Percentiles rank a stretch among this genome's conserved stretches.
phyloP scores from a whole-genome alignment of 1,284 basidiomycete species.

The Mycena sp. region DNA sequence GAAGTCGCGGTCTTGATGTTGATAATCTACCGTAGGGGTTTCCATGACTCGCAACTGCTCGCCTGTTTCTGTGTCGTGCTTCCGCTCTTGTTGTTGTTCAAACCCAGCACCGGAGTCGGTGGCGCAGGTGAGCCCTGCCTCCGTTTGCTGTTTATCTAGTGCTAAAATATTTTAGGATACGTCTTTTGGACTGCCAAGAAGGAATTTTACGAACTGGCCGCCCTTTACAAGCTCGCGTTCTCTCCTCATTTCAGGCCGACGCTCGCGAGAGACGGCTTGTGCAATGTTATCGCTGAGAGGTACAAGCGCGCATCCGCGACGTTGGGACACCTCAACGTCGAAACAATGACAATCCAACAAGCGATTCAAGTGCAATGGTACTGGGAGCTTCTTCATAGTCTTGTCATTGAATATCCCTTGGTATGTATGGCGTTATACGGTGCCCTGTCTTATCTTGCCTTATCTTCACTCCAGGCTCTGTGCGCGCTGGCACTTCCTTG shows the following conservation, averaged over 20 bases:
- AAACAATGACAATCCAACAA: slow-evolving; percentile 41
- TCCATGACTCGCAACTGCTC: slow-evolving; percentile 40
- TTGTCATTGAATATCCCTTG: slow-evolving; percentile 34
- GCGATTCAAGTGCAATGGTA: slow-evolving; percentile 42
- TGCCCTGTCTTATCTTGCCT: no score
- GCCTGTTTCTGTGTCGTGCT: slow-evolving; percentile 37
- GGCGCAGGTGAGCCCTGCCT: slow-evolving; percentile 41
- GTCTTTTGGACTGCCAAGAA: slow-evolving; percentile 51
- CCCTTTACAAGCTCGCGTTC: slow-evolving; percentile 50
- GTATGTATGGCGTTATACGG: no score
- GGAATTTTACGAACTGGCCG: slow-evolving; percentile 47
- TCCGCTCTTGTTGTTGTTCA: slow-evolving; percentile 38
- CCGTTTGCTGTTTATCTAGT: not conserved
- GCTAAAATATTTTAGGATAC: slow-evolving; percentile 44
- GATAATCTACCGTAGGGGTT: slow-evolving; percentile 35
- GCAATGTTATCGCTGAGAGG: slow-evolving; percentile 37
- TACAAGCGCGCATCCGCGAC: slow-evolving; percentile 43
- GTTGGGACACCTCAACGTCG: slow-evolving; percentile 43
- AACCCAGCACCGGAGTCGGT: slow-evolving; percentile 44
- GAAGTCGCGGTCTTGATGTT: slow-evolving; percentile 41
- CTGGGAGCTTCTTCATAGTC: slow-evolving; percentile 38
- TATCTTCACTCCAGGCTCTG: slow-evolving; percentile 5
- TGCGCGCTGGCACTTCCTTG: slow-evolving; percentile 20
- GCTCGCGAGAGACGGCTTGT: slow-evolving; percentile 46
- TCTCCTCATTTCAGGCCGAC: slow-evolving; percentile 43